Base-by-base conservation (phyloP, 208 protist genomes). In the Leishmania gerbilli region DNA sequence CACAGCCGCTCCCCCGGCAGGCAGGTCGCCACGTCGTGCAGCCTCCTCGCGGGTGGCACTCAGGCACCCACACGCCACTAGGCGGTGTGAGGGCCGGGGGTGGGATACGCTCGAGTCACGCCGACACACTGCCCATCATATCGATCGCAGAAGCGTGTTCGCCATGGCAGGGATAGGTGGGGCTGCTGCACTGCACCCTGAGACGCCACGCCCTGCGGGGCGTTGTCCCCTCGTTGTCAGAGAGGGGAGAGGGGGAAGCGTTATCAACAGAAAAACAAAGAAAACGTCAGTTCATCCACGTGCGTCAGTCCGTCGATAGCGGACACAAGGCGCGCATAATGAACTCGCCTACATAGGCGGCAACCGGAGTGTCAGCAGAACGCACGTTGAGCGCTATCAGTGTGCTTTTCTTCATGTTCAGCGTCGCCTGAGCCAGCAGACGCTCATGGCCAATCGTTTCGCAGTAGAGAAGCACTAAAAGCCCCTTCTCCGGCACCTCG, bases 271-370 rank as follows among this genome's bases (percentile, higher is more conserved):
- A 19, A 13, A 67, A 67, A 37, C 34, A 4, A 67, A 19, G 2
- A 37, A 67, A 19, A 34, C 17, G 11, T 27, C 17, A 45, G 34
- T 19, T 17, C 19, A 27, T 27, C 65, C 21, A 69, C 65, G 37
- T 24, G 1, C 37, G 7, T 49, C 79, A 82, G 42, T 78, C 71
- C 15, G n/a, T 53, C 8, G 62, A 53, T 19, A 62, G 47, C 31
- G 80, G 34, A 53, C 71, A 82, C 55, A 85, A 34, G 34, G 79
- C 56, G 9, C 53, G 67, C 65, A 81, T 77, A 27, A 91, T 79
- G 71, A 90, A 93, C 56, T 88, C 86, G 62, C 91, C 91, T 67
- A 95, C 86, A 71, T 87, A 91, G 0, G 87, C 83, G 2, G 89
- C 84, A 19, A 92, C 53, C 1, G 82, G 69, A 3, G 75, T 80